phyloP scores from a whole-genome alignment of 805 yeast species.

The Candida qinlingensis region DNA sequence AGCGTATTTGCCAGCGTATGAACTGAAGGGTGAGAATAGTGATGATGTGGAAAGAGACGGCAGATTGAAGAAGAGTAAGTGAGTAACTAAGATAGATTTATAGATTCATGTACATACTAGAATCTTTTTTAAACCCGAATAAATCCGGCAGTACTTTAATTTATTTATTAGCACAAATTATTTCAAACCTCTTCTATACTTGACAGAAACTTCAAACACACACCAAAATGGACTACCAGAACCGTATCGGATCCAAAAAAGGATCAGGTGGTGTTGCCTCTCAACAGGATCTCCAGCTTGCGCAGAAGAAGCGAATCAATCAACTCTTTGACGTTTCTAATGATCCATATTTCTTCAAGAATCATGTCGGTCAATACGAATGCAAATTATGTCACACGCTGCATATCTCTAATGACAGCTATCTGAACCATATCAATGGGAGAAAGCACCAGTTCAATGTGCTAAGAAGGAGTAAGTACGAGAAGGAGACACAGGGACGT shows the following conservation, averaged over 20 bases:
- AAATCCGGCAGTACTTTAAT: too few relatives aligned
- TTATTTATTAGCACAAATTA: background rate
- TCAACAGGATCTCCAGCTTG: constrained; percentile 56
- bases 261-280: constrained; percentile 89
- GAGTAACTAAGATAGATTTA: background rate
- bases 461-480: constrained; percentile 50
- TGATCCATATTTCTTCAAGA: constrained; percentile 82
- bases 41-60: constrained; percentile 56
- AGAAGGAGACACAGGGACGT: constrained; percentile 2
- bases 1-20: constrained; percentile 47
- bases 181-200: background rate
- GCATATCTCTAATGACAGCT: constrained; percentile 76
- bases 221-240: constrained; percentile 75
- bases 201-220: background rate
- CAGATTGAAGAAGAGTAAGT: constrained; percentile 3
- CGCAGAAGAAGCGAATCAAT: constrained; percentile 49
- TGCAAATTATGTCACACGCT: constrained; percentile 81
- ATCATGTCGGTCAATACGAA: constrained; percentile 79
- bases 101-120: background rate
- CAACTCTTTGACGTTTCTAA: constrained; percentile 51
- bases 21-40: constrained; percentile 53
- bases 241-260: constrained; percentile 83
- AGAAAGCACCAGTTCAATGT: constrained; percentile 74
- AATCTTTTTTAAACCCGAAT: too few relatives aligned
- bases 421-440: constrained; percentile 80